Evolutionary conservation across 805 yeast species (phyloP).

Genomic region (Lipomyces chichibuensis): DNA sequence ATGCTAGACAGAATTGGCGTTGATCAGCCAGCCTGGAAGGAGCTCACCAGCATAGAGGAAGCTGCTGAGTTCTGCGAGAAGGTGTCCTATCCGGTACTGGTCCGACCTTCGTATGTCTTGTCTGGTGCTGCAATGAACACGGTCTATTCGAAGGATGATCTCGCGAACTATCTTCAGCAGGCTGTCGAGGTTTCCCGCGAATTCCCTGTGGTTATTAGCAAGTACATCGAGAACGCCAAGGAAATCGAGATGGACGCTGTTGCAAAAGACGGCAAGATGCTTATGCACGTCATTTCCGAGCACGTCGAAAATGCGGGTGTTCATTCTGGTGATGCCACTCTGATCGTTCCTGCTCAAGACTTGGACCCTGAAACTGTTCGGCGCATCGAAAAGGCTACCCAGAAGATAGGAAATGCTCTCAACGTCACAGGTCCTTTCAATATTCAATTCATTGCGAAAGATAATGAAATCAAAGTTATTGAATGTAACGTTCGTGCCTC

Average conservation of each 20-base stretch:
- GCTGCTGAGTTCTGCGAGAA: slow-evolving; percentile 90
- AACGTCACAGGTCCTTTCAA: slow-evolving; percentile 97
- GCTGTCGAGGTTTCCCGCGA: slow-evolving; percentile 98
- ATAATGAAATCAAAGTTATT: slow-evolving; percentile 93
- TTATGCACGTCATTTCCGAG: slow-evolving; percentile 97
- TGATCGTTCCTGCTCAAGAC: slow-evolving; percentile 96
- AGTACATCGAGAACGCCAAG: slow-evolving; percentile 94
- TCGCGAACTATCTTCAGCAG: slow-evolving; percentile 83
- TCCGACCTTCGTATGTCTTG: slow-evolving; percentile 94
- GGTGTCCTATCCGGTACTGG: slow-evolving; percentile 92
- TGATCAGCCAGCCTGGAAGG: slow-evolving; percentile 99
- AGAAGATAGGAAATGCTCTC: slow-evolving; percentile 92
- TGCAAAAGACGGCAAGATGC: slow-evolving; percentile 89
- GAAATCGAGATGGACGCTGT: slow-evolving; percentile 99
- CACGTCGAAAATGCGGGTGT: slow-evolving; percentile 99
- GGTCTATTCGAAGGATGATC: slow-evolving; percentile 84
- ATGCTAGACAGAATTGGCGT: slow-evolving; percentile 96
- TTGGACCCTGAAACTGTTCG: slow-evolving; percentile 91
- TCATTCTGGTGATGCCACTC: slow-evolving; percentile 98
- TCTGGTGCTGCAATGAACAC: slow-evolving; percentile 99
- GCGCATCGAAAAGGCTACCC: slow-evolving; percentile 86
- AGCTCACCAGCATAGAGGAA: slow-evolving; percentile 86
- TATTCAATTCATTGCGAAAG: slow-evolving; percentile 95
- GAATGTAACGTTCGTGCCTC: slow-evolving; percentile 99
- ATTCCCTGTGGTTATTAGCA: slow-evolving; percentile 96